Conservation (phyloP, 2,329 filamentous ascomycete species). For the Ploettnerulaceae sp. region DNA sequence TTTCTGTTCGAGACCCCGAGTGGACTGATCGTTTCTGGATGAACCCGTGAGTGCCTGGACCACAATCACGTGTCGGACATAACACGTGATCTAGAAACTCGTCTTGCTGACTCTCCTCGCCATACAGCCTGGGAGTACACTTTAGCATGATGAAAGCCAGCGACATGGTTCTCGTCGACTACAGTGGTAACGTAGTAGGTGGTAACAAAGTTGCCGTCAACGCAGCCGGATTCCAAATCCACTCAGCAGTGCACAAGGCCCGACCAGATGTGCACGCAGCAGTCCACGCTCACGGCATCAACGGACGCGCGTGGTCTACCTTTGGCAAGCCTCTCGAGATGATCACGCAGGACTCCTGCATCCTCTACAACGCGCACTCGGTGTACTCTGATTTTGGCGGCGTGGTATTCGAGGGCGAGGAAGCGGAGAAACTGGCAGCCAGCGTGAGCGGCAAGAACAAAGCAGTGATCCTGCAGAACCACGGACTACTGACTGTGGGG, state of each 20-base stretch:
- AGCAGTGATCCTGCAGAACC: conserved; percentile 45
- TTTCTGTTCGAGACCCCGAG: conserved; percentile 1
- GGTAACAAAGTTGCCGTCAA: conserved; percentile 7
- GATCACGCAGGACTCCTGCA: conserved; percentile 49
- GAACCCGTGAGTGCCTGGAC: not conserved
- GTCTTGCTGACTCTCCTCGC: no score
- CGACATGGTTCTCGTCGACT: conserved; percentile 7
- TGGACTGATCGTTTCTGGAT: conserved; percentile 6
- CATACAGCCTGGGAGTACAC: no score
- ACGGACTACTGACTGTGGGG: conserved; percentile 43
- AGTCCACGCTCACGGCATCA: conserved; percentile 49
- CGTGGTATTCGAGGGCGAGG: conserved; percentile 44
- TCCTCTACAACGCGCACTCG: conserved; percentile 39
- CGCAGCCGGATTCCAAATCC: conserved; percentile 36
- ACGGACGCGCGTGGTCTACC: conserved; percentile 53
- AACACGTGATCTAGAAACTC: no score
- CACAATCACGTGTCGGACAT: not conserved
- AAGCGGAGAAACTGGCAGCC: conserved; percentile 42
- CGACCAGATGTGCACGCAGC: conserved; percentile 50
- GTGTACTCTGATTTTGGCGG: conserved; percentile 41
- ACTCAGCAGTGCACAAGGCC: conserved; percentile 49
- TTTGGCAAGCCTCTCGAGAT: conserved; percentile 54
- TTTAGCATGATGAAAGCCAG: no score
- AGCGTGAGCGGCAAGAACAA: conserved; percentile 40
- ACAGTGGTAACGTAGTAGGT: conserved; percentile 1